phyloP scores from a whole-genome alignment of 208 protist species.

The Crithidia sp. region DNA sequence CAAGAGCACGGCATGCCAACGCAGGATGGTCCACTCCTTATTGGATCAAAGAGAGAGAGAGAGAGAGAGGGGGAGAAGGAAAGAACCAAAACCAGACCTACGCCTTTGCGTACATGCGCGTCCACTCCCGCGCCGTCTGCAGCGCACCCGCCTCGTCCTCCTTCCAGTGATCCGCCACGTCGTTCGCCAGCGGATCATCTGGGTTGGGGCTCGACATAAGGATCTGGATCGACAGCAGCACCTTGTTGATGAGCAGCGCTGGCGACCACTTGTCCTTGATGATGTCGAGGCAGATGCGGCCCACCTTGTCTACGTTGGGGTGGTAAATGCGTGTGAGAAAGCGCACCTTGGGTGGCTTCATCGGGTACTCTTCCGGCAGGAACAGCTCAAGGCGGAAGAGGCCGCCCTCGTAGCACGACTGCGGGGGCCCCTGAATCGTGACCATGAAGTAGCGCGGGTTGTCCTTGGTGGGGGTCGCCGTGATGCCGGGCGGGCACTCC shows the following conservation, averaged over 20 bases:
- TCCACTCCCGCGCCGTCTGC: slow-evolving; percentile 83
- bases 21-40: too few species aligned
- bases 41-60: background rate
- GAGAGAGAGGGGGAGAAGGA: background rate
- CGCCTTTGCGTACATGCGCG: slow-evolving; percentile 67
- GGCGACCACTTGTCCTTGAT: slow-evolving; percentile 99
- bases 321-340: slow-evolving; percentile 99
- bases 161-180: slow-evolving; percentile 96
- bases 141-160: slow-evolving; percentile 71
- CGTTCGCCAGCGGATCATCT: slow-evolving; percentile 98
- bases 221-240: slow-evolving; percentile 99
- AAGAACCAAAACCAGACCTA: slow-evolving; percentile 10
- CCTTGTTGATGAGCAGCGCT: slow-evolving; percentile 99
- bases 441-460: slow-evolving; percentile 92
- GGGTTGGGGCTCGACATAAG: slow-evolving; percentile 99
- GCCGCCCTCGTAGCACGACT: slow-evolving; percentile 91
- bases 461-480: slow-evolving; percentile 73
- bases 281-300: slow-evolving; percentile 99
- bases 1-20: background rate
- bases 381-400: slow-evolving; percentile 88
- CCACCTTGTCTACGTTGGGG: slow-evolving; percentile 99
- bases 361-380: slow-evolving; percentile 91
- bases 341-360: slow-evolving; percentile 98
- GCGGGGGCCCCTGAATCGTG: slow-evolving; percentile 84
- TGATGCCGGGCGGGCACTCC: slow-evolving; percentile 89